Base-by-base conservation (phyloP, 31 red algal genomes). In the Odonthalia washingtoniensis region DNA sequence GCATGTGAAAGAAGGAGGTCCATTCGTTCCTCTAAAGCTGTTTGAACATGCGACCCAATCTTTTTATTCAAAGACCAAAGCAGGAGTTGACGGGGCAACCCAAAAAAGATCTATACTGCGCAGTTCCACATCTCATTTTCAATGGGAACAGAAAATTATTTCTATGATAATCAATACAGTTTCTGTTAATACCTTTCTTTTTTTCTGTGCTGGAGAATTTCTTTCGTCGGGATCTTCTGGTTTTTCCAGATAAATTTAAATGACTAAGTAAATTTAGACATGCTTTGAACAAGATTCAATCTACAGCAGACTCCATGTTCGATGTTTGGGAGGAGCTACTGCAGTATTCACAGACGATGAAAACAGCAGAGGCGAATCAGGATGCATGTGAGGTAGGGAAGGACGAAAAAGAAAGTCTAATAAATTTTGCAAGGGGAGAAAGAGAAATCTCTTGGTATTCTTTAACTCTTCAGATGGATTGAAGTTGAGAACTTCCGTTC, bases 121-220 rank as follows among this genome's bases (percentile, higher is more conserved):
- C 53, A 75, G 69, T 26, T 52, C 83, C 42, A 86, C 70, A 63
- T 86, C 70, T 24, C 83, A 76, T 75, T 36, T 86, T 75, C 65
- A 86, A 60, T 86, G 83, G 83, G 69, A 86, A 45, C 83, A 70
- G 52, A n/a, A 79, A 88, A 53, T 30, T 88, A 38, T n/a, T 70
- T 78, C 85, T 35, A 72, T 68, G 65, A 43, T 26, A 0, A 35
- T 88, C 33, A 88, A 88, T 4, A 88, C 72, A 9, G 34, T 88
- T 31, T 72, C 60, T 37, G 30, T 88, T 31, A 88, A 78, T 27
- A 52, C 85, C 1, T n/a, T n/a, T n/a, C n/a, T n/a, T n/a, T n/a
- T n/a, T 88, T 88, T 43, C 43, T 88, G 31, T 72, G 46, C 0
- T 78, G 85, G 74, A 40, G 74, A 44, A 78, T 4, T 88, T 70